Evolutionary conservation across 768 basidiomycete genomes (phyloP).

Genomic region (Krasilnikovozyma curviuscula): DNA sequence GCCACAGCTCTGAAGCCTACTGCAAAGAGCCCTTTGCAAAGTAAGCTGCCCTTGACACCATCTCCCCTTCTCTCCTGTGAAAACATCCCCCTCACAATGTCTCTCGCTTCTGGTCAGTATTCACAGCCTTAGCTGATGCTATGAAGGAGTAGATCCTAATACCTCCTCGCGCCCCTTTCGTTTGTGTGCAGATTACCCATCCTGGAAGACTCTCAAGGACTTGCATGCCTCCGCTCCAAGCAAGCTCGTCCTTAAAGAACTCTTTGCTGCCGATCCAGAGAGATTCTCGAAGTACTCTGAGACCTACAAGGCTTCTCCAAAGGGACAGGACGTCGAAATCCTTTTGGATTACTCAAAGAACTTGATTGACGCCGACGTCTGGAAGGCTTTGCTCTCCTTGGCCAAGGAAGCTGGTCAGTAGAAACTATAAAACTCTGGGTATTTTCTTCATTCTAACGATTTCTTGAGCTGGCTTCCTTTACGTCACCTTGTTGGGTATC

Average conservation of each 20-base stretch:
- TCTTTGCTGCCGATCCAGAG: constrained; percentile 70
- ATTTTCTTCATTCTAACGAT: background rate
- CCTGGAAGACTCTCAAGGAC: constrained; percentile 79
- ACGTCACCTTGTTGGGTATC: background rate
- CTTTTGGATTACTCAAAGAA: constrained; percentile 96
- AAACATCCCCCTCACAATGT: constrained; percentile 6
- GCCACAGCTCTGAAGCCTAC: no score
- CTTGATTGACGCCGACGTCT: constrained; percentile 68
- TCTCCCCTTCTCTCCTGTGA: no score
- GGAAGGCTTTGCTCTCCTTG: constrained; percentile 54
- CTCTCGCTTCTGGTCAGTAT: constrained; percentile 11
- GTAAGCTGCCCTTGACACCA: no score
- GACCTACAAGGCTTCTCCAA: constrained; percentile 40
- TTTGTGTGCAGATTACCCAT: constrained; percentile 46
- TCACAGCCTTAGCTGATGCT: background rate
- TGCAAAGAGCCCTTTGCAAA: no score
- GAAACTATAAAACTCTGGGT: background rate
- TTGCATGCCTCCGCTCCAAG: constrained; percentile 54
- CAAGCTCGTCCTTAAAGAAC: constrained; percentile 68
- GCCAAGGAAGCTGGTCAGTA: constrained; percentile 48
- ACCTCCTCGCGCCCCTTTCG: background rate
- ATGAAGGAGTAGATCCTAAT: background rate
- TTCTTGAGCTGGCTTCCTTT: background rate
- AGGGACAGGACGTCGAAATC: constrained; percentile 48
- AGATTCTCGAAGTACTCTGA: constrained; percentile 48